phyloP scores from a whole-genome alignment of 164 flowering plant genomes.

The Vitis vinifera region DNA sequence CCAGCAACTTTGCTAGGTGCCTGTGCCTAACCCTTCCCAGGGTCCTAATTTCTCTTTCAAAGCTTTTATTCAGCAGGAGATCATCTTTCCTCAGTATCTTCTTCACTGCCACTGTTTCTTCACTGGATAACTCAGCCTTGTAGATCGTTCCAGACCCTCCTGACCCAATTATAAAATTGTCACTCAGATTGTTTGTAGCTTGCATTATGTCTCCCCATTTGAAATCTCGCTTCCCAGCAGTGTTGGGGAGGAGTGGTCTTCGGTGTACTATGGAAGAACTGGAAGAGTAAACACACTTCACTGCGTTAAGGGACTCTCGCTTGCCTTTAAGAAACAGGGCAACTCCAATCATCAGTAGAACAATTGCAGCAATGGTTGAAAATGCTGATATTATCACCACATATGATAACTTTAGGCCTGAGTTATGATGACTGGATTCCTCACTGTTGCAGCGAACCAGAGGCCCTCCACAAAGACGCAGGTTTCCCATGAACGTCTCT shows the following conservation, averaged over 20 bases:
- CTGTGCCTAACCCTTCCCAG: slow-evolving; percentile 93
- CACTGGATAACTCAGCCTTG: slow-evolving; percentile 63
- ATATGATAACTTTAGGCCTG: slow-evolving; percentile 29
- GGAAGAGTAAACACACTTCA: slow-evolving; percentile 51
- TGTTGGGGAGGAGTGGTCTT: slow-evolving; percentile 44
- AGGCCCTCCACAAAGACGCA: slow-evolving; percentile 73
- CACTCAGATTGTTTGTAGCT: slow-evolving; percentile 78
- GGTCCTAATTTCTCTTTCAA: slow-evolving; percentile 77
- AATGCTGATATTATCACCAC: slow-evolving; percentile 53
- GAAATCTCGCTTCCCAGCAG: slow-evolving; percentile 45
- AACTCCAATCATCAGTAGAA: slow-evolving; percentile 41
- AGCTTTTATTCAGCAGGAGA: slow-evolving; percentile 59
- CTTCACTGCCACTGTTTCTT: slow-evolving; percentile 88
- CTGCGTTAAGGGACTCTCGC: slow-evolving; percentile 31
- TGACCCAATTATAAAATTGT: slow-evolving; percentile 75
- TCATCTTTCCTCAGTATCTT: slow-evolving; percentile 73
- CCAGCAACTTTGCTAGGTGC: slow-evolving; percentile 84
- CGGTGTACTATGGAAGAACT: slow-evolving; percentile 62
- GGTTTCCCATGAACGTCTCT: slow-evolving; percentile 65
- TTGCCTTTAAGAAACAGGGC: slow-evolving; percentile 37
- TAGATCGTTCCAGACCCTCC: slow-evolving; percentile 93
- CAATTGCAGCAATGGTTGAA: slow-evolving; percentile 43
- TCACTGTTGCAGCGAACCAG: slow-evolving; percentile 37
- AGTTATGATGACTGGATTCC: slow-evolving; percentile 9
- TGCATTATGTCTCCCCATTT: slow-evolving; percentile 88